phyloP scores from a whole-genome alignment of 2,329 filamentous ascomycete genomes.

The Verticillium alfalfae region DNA sequence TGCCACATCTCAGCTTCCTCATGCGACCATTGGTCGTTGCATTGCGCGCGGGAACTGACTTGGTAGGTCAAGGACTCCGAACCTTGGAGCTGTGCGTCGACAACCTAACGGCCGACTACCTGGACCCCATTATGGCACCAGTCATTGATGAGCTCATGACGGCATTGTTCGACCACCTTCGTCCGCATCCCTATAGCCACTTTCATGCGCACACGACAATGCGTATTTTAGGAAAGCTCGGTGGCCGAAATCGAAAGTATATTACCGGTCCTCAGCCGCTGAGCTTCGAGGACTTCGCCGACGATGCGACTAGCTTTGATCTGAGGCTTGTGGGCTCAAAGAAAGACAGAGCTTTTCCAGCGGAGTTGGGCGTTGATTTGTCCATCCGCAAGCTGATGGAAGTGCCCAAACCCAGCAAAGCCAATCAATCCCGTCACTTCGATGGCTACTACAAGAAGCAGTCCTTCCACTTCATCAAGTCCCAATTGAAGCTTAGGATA shows the following conservation, averaged over 20 bases:
- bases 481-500: conserved; percentile 85
- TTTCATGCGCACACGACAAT: conserved; percentile 98
- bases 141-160: conserved; percentile 99
- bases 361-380: conserved; percentile 79
- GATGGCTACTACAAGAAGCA: conserved; percentile 91
- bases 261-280: conserved; percentile 85
- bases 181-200: conserved; percentile 90
- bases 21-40: conserved; percentile 98
- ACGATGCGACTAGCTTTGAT: conserved; percentile 84
- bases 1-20: conserved; percentile 91
- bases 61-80: conserved; percentile 88
- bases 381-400: conserved; percentile 88
- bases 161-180: conserved; percentile 90
- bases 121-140: conserved; percentile 98
- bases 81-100: conserved; percentile 97
- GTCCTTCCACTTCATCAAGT: conserved; percentile 78
- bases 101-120: conserved; percentile 93
- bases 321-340: conserved; percentile 85
- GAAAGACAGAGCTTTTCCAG: conserved; percentile 81
- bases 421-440: conserved; percentile 50
- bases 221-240: conserved; percentile 92
- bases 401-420: conserved; percentile 56
- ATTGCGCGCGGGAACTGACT: conserved; percentile 80
- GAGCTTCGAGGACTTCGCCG: conserved; percentile 76
- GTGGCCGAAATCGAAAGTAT: conserved; percentile 91